These are phyloP conservation scores for Neonectria magnoliae DNA, from an alignment of 2,329 filamentous ascomycete genomes.

Conservation along the genomic window DNA sequence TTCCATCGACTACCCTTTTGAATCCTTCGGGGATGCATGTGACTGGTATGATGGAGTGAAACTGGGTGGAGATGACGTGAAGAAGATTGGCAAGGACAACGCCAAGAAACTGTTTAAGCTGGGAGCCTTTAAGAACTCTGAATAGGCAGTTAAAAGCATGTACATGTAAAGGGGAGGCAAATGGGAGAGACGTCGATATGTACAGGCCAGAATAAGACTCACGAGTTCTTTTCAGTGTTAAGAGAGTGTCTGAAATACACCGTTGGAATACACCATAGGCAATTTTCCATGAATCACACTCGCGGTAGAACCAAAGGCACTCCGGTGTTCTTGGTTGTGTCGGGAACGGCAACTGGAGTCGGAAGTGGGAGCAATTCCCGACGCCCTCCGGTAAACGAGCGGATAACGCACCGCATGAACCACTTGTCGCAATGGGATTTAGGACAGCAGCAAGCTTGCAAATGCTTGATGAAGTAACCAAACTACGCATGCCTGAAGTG, in stretches of 20 bases:
- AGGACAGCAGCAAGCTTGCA: neutral
- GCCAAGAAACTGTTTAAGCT: slow-evolving; percentile 55
- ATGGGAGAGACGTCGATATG: neutral
- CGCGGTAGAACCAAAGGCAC: neutral
- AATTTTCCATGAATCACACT: too few species aligned
- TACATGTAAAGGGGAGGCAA: neutral
- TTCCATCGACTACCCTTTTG: slow-evolving; percentile 64
- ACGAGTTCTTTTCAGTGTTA: too few species aligned
- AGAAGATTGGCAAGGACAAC: slow-evolving; percentile 56
- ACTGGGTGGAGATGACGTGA: slow-evolving; percentile 47
- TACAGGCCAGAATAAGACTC: neutral
- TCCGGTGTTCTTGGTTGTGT: neutral
- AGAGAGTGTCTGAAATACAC: too few species aligned
- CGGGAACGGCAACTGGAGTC: neutral
- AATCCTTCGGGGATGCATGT: slow-evolving; percentile 55
- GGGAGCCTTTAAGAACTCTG: slow-evolving; percentile 46
- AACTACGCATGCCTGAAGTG: neutral
- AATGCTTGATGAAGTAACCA: neutral
- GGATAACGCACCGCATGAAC: too few species aligned
- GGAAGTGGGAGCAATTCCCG: neutral
- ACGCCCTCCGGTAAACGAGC: neutral
- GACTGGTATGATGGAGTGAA: slow-evolving; percentile 53
- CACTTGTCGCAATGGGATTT: neutral
- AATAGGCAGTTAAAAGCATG: slow-evolving; percentile 5
- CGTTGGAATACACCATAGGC: too few species aligned